These are phyloP conservation scores for Claviceps sp. DNA, from an alignment of 2,329 filamentous ascomycete species.

Conservation along the genomic window DNA sequence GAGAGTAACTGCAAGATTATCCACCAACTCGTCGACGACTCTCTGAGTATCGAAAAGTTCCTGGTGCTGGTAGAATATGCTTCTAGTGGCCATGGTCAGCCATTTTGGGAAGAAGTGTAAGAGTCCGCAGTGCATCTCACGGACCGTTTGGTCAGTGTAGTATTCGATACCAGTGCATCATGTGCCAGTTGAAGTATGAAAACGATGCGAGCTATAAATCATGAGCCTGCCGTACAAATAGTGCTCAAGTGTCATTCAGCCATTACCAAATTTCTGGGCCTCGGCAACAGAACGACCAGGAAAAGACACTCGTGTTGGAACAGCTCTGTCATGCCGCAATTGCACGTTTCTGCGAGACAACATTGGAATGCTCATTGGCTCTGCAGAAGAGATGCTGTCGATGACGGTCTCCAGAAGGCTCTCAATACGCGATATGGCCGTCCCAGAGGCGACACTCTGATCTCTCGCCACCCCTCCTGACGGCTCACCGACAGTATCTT, in stretches of 20 bases:
- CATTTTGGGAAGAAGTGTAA: background rate
- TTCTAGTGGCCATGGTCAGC: constrained; percentile 31
- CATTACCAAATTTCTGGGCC: constrained; percentile 36
- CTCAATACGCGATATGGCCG: constrained; percentile 18
- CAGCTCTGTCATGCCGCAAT: constrained; percentile 1
- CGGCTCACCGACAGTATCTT: background rate
- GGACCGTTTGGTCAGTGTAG: constrained; percentile 49
- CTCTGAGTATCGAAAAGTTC: constrained; percentile 56
- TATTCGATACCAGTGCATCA: constrained; percentile 41
- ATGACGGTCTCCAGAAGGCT: constrained; percentile 18
- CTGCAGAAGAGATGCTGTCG: constrained; percentile 12
- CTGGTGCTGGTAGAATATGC: constrained; percentile 68
- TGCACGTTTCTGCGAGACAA: constrained; percentile 10
- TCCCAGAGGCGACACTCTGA: background rate
- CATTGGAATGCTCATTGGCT: constrained; percentile 17
- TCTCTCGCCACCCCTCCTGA: background rate
- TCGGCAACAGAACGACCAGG: constrained; percentile 35
- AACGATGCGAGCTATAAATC: constrained; percentile 36
- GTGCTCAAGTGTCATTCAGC: background rate
- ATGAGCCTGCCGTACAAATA: background rate
- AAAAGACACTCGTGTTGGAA: constrained; percentile 22
- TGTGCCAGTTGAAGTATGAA: constrained; percentile 47
- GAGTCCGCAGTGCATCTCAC: constrained; percentile 3
- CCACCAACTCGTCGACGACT: constrained; percentile 58
- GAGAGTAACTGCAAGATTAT: constrained; percentile 61